A percentile compares a stretch with the other conserved stretches of the same genome.
Evolutionary conservation across 805 yeast genomes (phyloP).

Genomic region (Starmera caribaea): DNA sequence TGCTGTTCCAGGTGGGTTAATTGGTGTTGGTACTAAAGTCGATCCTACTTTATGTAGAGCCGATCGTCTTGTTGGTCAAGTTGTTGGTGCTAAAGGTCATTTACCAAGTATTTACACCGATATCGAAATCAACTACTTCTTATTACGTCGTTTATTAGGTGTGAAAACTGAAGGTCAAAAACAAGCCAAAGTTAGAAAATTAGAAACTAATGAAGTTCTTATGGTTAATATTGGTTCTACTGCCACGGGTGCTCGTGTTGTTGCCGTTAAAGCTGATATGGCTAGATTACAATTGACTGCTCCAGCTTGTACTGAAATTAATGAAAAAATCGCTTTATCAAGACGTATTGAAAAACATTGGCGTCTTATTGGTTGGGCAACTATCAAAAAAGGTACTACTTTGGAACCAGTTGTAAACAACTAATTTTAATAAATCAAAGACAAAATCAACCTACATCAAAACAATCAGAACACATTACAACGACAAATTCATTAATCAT

Average conservation of each 20-base stretch:
- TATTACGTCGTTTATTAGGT: conserved; percentile 93
- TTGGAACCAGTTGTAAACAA: conserved; percentile 53
- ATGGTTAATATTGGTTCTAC: conserved; percentile 99
- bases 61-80: conserved; percentile 98
- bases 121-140: conserved; percentile 93
- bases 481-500: no score
- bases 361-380: conserved; percentile 99
- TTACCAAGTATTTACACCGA: conserved; percentile 95
- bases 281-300: conserved; percentile 94
- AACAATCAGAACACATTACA: background rate
- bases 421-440: background rate
- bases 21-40: conserved; percentile 98
- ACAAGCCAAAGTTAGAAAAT: conserved; percentile 93
- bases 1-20: conserved; percentile 99
- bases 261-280: conserved; percentile 98
- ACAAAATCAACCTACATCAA: background rate
- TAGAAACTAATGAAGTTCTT: conserved; percentile 88
- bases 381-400: conserved; percentile 88
- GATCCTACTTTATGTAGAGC: conserved; percentile 99
- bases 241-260: conserved; percentile 98
- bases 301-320: conserved; percentile 97
- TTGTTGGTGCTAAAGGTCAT: conserved; percentile 94
- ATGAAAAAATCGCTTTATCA: conserved; percentile 96
- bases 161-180: conserved; percentile 97
- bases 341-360: conserved; percentile 99